Evolutionary conservation across 805 yeast species (phyloP).

Genomic region (Jamesozyma gamospora): DNA sequence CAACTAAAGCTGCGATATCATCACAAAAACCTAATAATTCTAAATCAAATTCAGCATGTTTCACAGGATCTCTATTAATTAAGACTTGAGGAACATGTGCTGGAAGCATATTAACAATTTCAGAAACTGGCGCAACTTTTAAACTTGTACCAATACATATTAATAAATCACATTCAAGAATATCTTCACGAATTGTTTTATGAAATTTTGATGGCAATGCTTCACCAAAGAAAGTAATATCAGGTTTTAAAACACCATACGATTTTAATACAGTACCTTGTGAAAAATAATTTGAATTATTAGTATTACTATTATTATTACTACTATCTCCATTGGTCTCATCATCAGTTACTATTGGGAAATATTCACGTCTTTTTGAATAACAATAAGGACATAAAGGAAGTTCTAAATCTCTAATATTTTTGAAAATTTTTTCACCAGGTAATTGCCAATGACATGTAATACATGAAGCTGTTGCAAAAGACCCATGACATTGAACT

Average conservation of each 20-base stretch:
- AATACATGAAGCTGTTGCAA: constrained; percentile 77
- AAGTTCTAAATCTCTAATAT: constrained; percentile 47
- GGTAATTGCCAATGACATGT: constrained; percentile 59
- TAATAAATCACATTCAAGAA: constrained; percentile 60
- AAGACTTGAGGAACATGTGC: constrained; percentile 73
- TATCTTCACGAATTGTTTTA: constrained; percentile 47
- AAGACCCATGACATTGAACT: constrained; percentile 89
- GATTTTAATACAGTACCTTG: constrained; percentile 33
- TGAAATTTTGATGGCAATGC: constrained; percentile 65
- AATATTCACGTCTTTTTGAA: constrained; percentile 31
- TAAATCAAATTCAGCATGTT: constrained; percentile 71
- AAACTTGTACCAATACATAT: constrained; percentile 85
- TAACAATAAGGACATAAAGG: constrained; percentile 68
- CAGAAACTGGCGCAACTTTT: constrained; percentile 86
- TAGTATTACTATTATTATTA: constrained; percentile 1
- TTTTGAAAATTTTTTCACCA: constrained; percentile 55
- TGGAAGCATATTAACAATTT: constrained; percentile 66
- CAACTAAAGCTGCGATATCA: constrained; percentile 60
- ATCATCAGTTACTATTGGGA: constrained; percentile 13
- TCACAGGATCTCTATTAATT: constrained; percentile 66
- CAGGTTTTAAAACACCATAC: constrained; percentile 82
- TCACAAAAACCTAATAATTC: constrained; percentile 74
- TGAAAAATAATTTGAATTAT: not conserved
- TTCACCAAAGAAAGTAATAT: constrained; percentile 87
- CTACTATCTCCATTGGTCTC: constrained; percentile 6